phyloP scores from a whole-genome alignment of 495 filamentous ascomycete species.

The Oleoguttula mirabilis region DNA sequence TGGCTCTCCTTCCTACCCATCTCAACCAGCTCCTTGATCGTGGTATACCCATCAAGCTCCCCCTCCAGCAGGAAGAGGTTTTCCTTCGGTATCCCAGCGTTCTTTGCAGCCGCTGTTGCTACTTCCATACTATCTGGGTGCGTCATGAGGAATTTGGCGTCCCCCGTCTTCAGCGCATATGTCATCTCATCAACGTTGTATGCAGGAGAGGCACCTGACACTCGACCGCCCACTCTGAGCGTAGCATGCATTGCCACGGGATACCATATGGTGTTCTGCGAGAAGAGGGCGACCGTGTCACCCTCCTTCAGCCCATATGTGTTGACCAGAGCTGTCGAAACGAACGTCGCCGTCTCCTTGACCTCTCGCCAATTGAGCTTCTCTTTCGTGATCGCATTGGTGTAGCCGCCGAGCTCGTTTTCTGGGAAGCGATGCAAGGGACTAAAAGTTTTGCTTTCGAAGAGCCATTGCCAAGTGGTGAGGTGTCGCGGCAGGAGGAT shows the following conservation, averaged over 20 bases:
- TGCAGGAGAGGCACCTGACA: slow-evolving; percentile 46
- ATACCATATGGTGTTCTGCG: slow-evolving; percentile 47
- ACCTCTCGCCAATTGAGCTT: slow-evolving; percentile 42
- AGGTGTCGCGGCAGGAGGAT: slow-evolving; percentile 37
- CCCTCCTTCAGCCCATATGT: slow-evolving; percentile 38
- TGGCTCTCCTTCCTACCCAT: slow-evolving; percentile 28
- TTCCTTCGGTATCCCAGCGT: slow-evolving; percentile 38
- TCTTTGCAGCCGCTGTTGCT: slow-evolving; percentile 39
- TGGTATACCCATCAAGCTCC: slow-evolving; percentile 35
- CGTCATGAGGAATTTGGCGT: slow-evolving; percentile 46
- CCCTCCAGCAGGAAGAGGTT: slow-evolving; percentile 47
- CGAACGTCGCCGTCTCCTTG: slow-evolving; percentile 37
- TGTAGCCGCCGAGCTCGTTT: slow-evolving; percentile 38
- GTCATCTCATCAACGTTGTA: slow-evolving; percentile 53
- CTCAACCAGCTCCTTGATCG: slow-evolving; percentile 38
- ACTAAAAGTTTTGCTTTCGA: slow-evolving; percentile 39
- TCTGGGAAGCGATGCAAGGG: slow-evolving; percentile 29
- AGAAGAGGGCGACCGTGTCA: slow-evolving; percentile 44
- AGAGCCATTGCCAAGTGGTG: slow-evolving; percentile 50
- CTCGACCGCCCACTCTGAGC: slow-evolving; percentile 37
- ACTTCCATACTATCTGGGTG: slow-evolving; percentile 35
- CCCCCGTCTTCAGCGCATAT: slow-evolving; percentile 42
- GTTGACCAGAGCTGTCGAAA: slow-evolving; percentile 45
- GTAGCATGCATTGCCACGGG: slow-evolving; percentile 46
- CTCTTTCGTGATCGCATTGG: slow-evolving; percentile 44